Conservation (phyloP, 331 rosid species). For the Quercus tomentella region DNA sequence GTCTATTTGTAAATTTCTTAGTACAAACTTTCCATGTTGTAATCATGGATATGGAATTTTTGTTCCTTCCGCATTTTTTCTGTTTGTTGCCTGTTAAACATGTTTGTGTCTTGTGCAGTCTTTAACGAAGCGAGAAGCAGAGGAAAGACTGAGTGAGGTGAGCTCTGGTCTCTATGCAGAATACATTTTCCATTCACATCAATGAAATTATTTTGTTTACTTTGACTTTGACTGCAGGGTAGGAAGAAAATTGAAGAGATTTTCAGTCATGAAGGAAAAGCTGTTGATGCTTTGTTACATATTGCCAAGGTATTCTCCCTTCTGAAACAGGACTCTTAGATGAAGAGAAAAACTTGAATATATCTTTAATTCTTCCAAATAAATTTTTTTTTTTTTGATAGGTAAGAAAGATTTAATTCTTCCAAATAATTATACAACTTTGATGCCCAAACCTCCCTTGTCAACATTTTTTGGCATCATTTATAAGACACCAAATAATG, state of each 20-base stretch:
- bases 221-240: conserved; percentile 50
- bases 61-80: neutral
- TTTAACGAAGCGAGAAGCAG: conserved; percentile 78
- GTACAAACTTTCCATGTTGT: neutral
- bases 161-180: conserved; percentile 26
- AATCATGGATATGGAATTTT: neutral
- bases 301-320: conserved; percentile 76
- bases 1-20: neutral
- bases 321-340: neutral
- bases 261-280: conserved; percentile 48
- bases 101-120: conserved; percentile 44
- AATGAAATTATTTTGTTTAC: conserved; percentile 12
- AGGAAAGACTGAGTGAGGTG: conserved; percentile 70
- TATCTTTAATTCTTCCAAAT: no score
- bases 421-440: no score
- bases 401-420: no score
- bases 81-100: neutral
- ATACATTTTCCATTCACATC: conserved; percentile 1
- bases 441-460: no score
- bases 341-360: neutral
- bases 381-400: no score
- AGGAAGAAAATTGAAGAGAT: conserved; percentile 67
- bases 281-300: conserved; percentile 69
- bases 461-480: no score
- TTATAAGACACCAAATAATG: no score